Base-by-base conservation (phyloP, 2,329 filamentous ascomycete genomes). In the Ophiosphaerella korrae region DNA sequence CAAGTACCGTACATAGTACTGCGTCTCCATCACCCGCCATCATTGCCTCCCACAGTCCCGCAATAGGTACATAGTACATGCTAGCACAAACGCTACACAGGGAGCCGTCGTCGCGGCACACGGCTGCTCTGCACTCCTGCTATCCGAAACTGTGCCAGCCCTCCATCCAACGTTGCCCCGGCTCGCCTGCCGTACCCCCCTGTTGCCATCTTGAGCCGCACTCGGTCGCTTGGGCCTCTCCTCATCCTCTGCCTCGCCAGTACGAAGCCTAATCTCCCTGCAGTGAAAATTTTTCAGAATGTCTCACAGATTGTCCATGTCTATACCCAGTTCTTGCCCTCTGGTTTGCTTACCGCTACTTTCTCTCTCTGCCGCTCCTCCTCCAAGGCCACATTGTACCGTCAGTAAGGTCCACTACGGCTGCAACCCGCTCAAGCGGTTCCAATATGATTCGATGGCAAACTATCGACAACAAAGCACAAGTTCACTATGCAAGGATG, bases 341-440 rank as follows among this genome's bases (percentile, higher is more conserved):
- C 54, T 61, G 66, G 64, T 64, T 21, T 34, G 32, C 37, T 72
- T 70, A 73, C 71, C 70, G 71, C 71, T 71, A 68, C 62, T 73
- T 66, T 53, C 43, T 52, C 39, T 26, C 29, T 55, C 49, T 48
- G 43, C 48, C 39, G 48, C 43, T 58, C 45, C 26, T 53, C 42
- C 57, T 58, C 53, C 52, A 58, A 56, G 48, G 48, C 18, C 46
- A 55, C 51, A 55, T 50, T 42, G 52, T 48, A 53, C 61, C 58
- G 57, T 63, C 53, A 50, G 38, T 45, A 38, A 37, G 61, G 53
- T 57, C 66, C 68, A 62, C 64, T 57, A 47, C 60, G 58, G 61
- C 62, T 67, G 64, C 64, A 64, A 57, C 60, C 54, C 58, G 63
- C 59, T 63, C 54, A 57, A 50, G 52, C 57, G 46, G 48, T 58